Conservation (phyloP, 495 filamentous ascomycete genomes). For the Neurospora sp. region DNA sequence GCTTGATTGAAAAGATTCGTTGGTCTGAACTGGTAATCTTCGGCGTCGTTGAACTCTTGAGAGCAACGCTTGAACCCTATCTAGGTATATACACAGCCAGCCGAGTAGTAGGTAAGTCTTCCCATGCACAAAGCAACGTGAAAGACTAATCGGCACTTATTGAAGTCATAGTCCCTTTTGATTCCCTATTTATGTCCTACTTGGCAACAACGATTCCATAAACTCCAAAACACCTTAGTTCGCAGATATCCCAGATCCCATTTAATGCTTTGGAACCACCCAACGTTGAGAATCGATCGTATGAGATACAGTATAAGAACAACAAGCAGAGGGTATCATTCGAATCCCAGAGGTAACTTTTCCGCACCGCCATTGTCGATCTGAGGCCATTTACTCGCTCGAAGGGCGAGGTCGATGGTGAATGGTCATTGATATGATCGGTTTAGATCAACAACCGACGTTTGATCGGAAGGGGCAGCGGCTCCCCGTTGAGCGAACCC, state of each 20-base stretch:
- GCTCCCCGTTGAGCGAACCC: constrained; percentile 14
- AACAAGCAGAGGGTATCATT: background rate
- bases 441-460: constrained; percentile 22
- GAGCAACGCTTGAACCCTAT: too few relatives aligned
- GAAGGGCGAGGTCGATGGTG: background rate
- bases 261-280: background rate
- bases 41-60: too few relatives aligned
- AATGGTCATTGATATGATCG: background rate
- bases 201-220: too few relatives aligned
- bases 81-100: too few relatives aligned
- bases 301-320: background rate
- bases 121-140: background rate
- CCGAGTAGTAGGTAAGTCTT: too few relatives aligned
- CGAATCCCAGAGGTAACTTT: background rate
- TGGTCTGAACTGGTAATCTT: too few relatives aligned
- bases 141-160: background rate
- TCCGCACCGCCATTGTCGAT: background rate
- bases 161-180: background rate
- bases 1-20: too few relatives aligned
- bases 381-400: background rate
- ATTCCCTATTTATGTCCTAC: too few relatives aligned
- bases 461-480: constrained; percentile 26
- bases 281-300: background rate
- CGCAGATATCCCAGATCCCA: background rate
- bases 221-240: background rate